phyloP scores from a whole-genome alignment of 2,329 filamentous ascomycete species.

The Cryphonectria carpinicola region DNA sequence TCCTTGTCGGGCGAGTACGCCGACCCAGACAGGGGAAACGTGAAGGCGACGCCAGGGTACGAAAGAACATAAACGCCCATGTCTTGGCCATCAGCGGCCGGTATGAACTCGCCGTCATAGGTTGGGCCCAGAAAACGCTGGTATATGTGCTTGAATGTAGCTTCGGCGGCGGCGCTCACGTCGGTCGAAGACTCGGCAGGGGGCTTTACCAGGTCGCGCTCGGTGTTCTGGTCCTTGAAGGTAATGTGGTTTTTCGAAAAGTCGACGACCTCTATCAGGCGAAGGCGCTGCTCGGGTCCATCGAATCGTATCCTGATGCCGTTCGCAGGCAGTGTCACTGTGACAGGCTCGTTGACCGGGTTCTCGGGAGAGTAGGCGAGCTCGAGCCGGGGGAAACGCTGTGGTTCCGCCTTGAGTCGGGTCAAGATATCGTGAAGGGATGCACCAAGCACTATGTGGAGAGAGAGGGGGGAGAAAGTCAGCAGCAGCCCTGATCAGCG shows the following conservation, averaged over 20 bases:
- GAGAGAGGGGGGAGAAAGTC: conserved; percentile 13
- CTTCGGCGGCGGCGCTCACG: conserved; percentile 53
- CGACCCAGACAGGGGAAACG: conserved; percentile 76
- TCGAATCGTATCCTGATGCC: conserved; percentile 91
- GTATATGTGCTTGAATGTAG: conserved; percentile 87
- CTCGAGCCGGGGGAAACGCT: conserved; percentile 81
- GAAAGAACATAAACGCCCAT: conserved; percentile 86
- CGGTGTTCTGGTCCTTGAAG: conserved; percentile 70
- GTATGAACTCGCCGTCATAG: conserved; percentile 89
- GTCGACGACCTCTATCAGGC: conserved; percentile 88
- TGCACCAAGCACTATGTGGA: conserved; percentile 73
- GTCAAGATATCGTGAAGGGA: conserved; percentile 90
- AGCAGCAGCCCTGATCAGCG: conserved; percentile 14
- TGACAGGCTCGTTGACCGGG: conserved; percentile 75
- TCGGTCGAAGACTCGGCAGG: conserved; percentile 40
- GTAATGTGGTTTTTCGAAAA: conserved; percentile 83
- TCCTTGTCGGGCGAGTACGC: conserved; percentile 78
- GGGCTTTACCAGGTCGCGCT: conserved; percentile 76
- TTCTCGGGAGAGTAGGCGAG: conserved; percentile 76
- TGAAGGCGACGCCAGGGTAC: conserved; percentile 93
- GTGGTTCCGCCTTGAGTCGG: conserved; percentile 84
- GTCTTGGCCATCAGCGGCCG: conserved; percentile 57
- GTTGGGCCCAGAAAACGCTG: conserved; percentile 91
- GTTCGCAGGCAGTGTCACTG: conserved; percentile 79
- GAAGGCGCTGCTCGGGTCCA: conserved; percentile 86